phyloP scores from a whole-genome alignment of 1,139 yeast species.

The Hansenula sp. region DNA sequence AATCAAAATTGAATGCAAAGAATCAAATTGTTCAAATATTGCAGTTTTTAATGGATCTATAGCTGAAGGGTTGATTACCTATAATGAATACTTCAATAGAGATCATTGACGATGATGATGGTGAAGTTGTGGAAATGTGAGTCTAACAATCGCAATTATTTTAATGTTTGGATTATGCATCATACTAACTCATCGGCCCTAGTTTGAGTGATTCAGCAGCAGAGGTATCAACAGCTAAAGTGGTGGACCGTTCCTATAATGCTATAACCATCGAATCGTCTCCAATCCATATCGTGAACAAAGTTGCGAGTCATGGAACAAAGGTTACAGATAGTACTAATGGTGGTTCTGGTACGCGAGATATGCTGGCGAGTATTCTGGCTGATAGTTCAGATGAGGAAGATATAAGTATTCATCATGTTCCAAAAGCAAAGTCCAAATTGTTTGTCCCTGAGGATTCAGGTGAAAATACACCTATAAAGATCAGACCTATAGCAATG shows the following conservation, averaged over 20 bases:
- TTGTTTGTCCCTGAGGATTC: neutral
- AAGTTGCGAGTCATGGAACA: no score
- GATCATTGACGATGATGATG: conserved; percentile 5
- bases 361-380: neutral
- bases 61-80: no score
- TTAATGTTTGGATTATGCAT: no score
- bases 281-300: neutral
- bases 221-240: no score
- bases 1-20: neutral
- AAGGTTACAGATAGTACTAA: no score
- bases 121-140: conserved; percentile 1
- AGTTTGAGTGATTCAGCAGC: neutral
- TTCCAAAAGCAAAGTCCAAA: neutral
- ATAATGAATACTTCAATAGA: conserved; percentile 1
- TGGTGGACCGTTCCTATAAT: neutral
- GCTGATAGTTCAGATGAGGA: neutral
- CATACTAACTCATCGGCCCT: neutral
- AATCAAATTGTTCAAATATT: no score
- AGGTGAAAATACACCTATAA: neutral
- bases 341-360: neutral
- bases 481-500: neutral
- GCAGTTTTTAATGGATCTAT: no score
- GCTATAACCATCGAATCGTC: neutral
- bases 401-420: neutral
- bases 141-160: neutral